phyloP scores from a whole-genome alignment of 495 filamentous ascomycete species.

The Bombardia bombarda region DNA sequence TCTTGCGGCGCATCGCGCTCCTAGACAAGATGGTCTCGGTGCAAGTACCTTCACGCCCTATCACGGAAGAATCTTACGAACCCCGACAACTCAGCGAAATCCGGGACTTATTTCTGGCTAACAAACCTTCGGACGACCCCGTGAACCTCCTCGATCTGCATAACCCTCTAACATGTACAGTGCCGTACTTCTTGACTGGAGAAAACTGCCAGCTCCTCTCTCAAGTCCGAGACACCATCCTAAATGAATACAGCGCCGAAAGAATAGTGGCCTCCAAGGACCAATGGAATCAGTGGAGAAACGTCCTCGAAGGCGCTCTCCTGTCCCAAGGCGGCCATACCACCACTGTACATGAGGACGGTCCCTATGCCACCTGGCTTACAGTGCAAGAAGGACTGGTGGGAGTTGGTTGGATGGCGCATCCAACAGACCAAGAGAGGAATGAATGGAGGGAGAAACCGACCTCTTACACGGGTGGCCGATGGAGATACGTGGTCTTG shows the following conservation, averaged over 20 bases:
- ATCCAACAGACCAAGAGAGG: too few relatives aligned
- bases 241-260: slow-evolving; percentile 5
- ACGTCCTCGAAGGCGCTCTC: slow-evolving; percentile 5
- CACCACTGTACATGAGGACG: slow-evolving; percentile 6
- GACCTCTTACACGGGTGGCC: too few relatives aligned
- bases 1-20: slow-evolving; percentile 7
- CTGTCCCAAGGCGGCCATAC: slow-evolving; percentile 10
- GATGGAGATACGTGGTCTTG: too few relatives aligned
- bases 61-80: slow-evolving; percentile 1
- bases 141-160: slow-evolving; percentile 11
- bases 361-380: too few relatives aligned
- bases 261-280: not conserved
- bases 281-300: slow-evolving; percentile 7
- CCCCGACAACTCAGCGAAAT: too few relatives aligned
- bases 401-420: too few relatives aligned
- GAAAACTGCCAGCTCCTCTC: slow-evolving; percentile 10
- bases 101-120: slow-evolving; percentile 3
- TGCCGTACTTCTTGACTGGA: slow-evolving; percentile 6
- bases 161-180: slow-evolving; percentile 1
- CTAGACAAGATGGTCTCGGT: slow-evolving; percentile 4
- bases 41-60: slow-evolving; percentile 7
- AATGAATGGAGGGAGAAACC: too few relatives aligned
- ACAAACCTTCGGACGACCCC: slow-evolving; percentile 3
- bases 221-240: not conserved
- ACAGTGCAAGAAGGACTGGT: too few relatives aligned